phyloP scores from a whole-genome alignment of 73 alveolate species.

The Symbiodinium pilosum region DNA sequence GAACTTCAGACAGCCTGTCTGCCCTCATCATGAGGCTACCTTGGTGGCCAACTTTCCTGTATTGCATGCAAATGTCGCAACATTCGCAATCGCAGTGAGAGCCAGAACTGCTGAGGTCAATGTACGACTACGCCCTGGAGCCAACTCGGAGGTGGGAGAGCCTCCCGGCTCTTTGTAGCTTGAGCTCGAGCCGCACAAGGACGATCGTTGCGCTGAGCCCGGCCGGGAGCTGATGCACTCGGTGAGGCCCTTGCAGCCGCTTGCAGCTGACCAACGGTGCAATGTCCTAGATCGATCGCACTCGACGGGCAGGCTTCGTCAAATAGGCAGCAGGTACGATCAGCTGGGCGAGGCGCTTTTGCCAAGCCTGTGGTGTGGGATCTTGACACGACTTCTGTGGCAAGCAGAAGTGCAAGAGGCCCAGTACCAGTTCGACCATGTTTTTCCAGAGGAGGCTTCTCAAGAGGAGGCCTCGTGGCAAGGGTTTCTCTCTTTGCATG shows the following conservation, averaged over 20 bases:
- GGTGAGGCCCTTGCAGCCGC: not conserved
- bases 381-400: too few species aligned
- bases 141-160: constrained; percentile 6
- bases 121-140: not conserved
- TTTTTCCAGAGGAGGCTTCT: constrained; percentile 6
- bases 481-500: not conserved
- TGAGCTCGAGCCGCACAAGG: too few species aligned
- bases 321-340: constrained; percentile 18
- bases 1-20: too few species aligned
- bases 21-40: too few species aligned
- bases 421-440: constrained; percentile 24
- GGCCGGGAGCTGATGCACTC: not conserved
- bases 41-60: too few species aligned
- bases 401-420: not conserved
- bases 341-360: constrained; percentile 10
- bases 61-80: too few species aligned
- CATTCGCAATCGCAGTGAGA: not conserved
- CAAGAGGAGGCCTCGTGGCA: not conserved
- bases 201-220: constrained; percentile 11
- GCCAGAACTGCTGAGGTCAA: not conserved
- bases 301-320: constrained; percentile 9
- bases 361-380: too few species aligned
- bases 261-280: too few species aligned
- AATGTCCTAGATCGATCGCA: too few species aligned
- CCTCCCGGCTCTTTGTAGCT: too few species aligned